Conservation (phyloP, 2,329 filamentous ascomycete genomes). For the Aspergillus proliferans region DNA sequence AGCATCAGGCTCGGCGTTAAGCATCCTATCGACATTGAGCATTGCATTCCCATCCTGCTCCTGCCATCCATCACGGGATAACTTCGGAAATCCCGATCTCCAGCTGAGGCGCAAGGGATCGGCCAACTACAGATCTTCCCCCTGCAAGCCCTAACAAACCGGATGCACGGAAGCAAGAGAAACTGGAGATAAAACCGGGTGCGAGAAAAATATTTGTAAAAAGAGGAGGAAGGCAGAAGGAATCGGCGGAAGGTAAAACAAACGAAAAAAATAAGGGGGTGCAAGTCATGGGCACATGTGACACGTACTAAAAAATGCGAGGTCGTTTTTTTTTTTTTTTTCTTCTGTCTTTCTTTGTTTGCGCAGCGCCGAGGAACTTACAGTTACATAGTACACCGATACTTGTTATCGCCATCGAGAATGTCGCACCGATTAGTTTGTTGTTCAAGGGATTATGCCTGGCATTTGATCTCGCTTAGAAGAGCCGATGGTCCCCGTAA, state of each 20-base stretch:
- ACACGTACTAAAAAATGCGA: background rate
- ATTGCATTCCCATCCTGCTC: too few relatives aligned
- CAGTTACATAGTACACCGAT: too few relatives aligned
- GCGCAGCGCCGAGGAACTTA: too few relatives aligned
- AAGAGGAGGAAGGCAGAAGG: background rate
- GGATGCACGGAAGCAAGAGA: background rate
- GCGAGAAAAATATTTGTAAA: background rate
- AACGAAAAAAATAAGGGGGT: background rate
- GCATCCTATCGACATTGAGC: too few relatives aligned
- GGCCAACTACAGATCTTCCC: conserved; percentile 1
- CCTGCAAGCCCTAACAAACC: background rate
- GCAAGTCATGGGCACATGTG: background rate
- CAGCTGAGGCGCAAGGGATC: conserved; percentile 2
- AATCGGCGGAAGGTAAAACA: background rate
- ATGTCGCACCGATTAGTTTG: too few relatives aligned
- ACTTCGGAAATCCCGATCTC: background rate
- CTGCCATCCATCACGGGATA: background rate
- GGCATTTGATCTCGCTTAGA: too few relatives aligned
- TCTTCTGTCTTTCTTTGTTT: background rate
- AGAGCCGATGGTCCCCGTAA: too few relatives aligned
- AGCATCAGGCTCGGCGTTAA: too few relatives aligned
- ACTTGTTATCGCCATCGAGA: too few relatives aligned
- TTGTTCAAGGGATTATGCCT: too few relatives aligned
- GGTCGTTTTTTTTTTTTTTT: background rate
- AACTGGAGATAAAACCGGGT: background rate